These are phyloP conservation scores for Rhizopus stolonifer DNA, from an alignment of 371 early-diverging fungal species.

Conservation along the genomic window DNA sequence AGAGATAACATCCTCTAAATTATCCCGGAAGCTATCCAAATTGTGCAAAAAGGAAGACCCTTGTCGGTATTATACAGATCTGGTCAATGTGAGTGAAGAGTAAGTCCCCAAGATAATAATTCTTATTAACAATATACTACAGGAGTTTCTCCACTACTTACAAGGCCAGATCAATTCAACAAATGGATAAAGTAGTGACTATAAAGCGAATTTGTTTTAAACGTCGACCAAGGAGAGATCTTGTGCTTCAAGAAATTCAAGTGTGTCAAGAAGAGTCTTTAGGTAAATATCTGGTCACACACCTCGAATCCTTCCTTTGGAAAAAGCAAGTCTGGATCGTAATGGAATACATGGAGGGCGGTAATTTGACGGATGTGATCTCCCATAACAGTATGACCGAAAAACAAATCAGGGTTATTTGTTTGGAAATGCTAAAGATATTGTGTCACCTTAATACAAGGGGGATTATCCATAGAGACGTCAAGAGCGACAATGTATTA, in stretches of 20 bases:
- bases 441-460: conserved; percentile 65
- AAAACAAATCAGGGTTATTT: conserved; percentile 77
- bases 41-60: conserved; percentile 91
- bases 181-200: conserved; percentile 59
- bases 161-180: conserved; percentile 62
- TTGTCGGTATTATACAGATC: conserved; percentile 46
- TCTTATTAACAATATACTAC: too few species aligned
- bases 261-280: conserved; percentile 90
- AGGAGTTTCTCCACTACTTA: conserved; percentile 62
- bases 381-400: conserved; percentile 79
- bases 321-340: conserved; percentile 74
- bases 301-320: conserved; percentile 71
- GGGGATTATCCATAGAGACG: conserved; percentile 86
- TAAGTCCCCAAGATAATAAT: too few species aligned
- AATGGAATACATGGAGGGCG: conserved; percentile 89
- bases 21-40: conserved; percentile 76
- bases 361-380: conserved; percentile 73
- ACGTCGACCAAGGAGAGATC: conserved; percentile 81
- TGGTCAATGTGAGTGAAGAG: conserved; percentile 74
- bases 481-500: conserved; percentile 88
- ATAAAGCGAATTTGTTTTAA: conserved; percentile 88
- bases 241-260: too few species aligned
- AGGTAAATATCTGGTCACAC: too few species aligned
- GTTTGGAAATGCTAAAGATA: conserved; percentile 55
- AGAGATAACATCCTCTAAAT: conserved; percentile 47